Evolutionary conservation across 371 early-diverging fungal species (phyloP), one percentile per base, ranked within the genome.

Genomic region (Zopfochytrium polystomum): DNA sequence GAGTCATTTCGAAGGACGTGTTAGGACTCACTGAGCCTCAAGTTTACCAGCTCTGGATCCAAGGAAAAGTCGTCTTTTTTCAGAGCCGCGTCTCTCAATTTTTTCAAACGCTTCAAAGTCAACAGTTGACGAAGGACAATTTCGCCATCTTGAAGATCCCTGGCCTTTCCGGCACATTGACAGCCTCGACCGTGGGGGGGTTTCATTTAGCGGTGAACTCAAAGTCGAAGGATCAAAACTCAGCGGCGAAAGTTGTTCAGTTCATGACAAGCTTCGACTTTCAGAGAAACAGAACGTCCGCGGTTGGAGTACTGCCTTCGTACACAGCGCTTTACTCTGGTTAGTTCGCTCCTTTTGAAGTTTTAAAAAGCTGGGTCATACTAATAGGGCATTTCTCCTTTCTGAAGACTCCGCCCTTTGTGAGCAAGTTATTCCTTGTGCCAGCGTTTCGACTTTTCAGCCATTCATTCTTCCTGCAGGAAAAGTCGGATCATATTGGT

Each of bases 61-160:
- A 6, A 7, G 60, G 60, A 5, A 50, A 60, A 4, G 52, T 27
- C 18, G 29, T 60, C 25, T 60, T 60, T 26, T 44, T 51, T 27
- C 60, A 60, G 27, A 49, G 48, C 23, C 43, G 46, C 5, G 27
- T 46, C 18, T 44, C 46, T 29, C n/a, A 26, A 7, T 22, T 26
- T 29, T 22, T 18, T 13, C 13, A 11, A n/a, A 44, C 23, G 3
- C 20, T 35, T 20, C 22, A 26, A 5, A 23, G 5, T 6, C 25
- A 5, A 9, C 23, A 15, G 5, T 31, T 46, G 20, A 30, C 11
- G 20, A 56, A 20, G 6, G 11, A 3, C 15, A 22, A 5, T 20
- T 6, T 23, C 47, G 34, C 32, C 3, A 4, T 6, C 13, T 50
- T 32, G 50, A 60, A 60, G n/a, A 34, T 60, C 11, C 35, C 60